Percentiles rank a stretch among this genome's conserved stretches.
Conservation (phyloP, 2,329 filamentous ascomycete species). For the Bisporella sp. region DNA sequence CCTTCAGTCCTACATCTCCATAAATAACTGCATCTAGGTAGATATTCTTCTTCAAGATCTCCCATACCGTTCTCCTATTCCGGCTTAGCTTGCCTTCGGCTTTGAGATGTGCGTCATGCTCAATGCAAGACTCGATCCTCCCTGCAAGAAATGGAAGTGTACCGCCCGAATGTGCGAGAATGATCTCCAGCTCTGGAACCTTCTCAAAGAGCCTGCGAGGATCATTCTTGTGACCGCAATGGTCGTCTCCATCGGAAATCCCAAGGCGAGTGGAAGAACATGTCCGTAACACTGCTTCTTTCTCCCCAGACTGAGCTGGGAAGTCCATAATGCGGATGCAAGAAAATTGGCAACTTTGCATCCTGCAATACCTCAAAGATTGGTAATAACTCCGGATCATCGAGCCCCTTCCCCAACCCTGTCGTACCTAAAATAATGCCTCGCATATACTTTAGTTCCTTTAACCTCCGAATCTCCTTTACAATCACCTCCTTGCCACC, state of each 20-base stretch:
- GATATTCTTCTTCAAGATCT: conserved; percentile 65
- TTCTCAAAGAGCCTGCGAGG: conserved; percentile 76
- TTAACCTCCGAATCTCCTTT: conserved; percentile 57
- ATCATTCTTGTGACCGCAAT: conserved; percentile 86
- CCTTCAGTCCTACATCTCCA: conserved; percentile 64
- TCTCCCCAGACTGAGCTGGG: conserved; percentile 75
- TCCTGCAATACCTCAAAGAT: conserved; percentile 65
- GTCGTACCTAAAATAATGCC: conserved; percentile 87
- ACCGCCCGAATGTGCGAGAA: conserved; percentile 83
- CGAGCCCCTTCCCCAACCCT: conserved; percentile 71
- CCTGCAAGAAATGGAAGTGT: conserved; percentile 85
- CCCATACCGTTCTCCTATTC: conserved; percentile 50
- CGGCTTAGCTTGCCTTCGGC: conserved; percentile 48
- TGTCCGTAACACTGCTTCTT: conserved; percentile 68
- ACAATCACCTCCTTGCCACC: conserved; percentile 56
- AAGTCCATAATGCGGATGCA: conserved; percentile 90
- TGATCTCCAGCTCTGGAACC: conserved; percentile 60
- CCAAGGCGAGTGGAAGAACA: conserved; percentile 76
- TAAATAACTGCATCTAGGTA: conserved; percentile 86
- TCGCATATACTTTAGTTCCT: conserved; percentile 57
- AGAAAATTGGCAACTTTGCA: conserved; percentile 62
- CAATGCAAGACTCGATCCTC: conserved; percentile 78
- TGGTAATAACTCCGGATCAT: conserved; percentile 66
- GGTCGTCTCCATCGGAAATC: conserved; percentile 88
- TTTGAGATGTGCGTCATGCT: conserved; percentile 72